phyloP scores from a whole-genome alignment of 106 monocot genomes.

The Allium sativum region DNA sequence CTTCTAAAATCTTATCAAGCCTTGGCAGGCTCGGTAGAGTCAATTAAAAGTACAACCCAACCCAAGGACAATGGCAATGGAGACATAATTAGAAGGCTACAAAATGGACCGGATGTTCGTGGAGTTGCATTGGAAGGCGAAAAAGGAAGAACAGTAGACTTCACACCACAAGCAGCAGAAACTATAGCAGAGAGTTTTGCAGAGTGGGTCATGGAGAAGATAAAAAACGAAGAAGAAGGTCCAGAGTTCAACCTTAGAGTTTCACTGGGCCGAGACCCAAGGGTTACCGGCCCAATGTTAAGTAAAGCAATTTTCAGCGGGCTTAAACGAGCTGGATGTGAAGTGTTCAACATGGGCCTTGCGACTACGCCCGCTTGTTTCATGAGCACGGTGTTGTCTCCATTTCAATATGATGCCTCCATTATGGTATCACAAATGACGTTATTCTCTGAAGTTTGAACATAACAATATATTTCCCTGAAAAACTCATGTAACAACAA shows the following conservation, averaged over 20 bases:
- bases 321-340: conserved; percentile 30
- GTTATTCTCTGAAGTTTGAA: no score
- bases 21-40: neutral
- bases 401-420: conserved; percentile 38
- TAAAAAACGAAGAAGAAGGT: neutral
- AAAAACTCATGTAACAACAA: no score
- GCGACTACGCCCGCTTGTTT: conserved; percentile 60
- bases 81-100: conserved; percentile 28
- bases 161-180: conserved; percentile 39
- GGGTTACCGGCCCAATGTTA: conserved; percentile 24
- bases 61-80: conserved; percentile 4
- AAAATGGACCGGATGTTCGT: conserved; percentile 49
- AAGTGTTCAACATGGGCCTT: conserved; percentile 44
- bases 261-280: conserved; percentile 45
- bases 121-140: conserved; percentile 52
- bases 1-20: neutral
- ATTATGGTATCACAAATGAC: conserved; percentile 28
- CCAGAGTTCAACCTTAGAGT: conserved; percentile 11
- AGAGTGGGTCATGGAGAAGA: conserved; percentile 33
- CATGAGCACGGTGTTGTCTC: conserved; percentile 38
- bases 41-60: neutral
- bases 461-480: no score
- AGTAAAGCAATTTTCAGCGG: conserved; percentile 31
- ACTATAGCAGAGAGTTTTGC: conserved; percentile 47
- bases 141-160: conserved; percentile 29